Evolutionary conservation across 495 filamentous ascomycete species (phyloP).

Genomic region (Podospora pseudopauciseta): DNA sequence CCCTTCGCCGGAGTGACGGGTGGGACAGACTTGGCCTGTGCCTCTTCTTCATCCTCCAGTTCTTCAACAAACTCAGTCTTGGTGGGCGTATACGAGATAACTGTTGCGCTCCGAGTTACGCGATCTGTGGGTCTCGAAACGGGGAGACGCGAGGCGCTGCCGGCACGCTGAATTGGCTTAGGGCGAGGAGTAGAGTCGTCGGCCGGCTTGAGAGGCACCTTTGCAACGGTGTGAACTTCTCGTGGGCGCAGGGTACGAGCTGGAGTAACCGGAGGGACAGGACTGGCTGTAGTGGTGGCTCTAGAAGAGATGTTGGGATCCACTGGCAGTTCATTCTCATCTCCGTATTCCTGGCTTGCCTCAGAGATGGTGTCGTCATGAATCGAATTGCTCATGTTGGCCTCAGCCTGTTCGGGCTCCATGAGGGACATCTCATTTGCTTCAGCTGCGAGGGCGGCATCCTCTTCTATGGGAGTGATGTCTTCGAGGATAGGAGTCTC

Average conservation of each 20-base stretch:
- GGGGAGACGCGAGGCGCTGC: conserved; percentile 53
- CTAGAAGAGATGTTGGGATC: conserved; percentile 43
- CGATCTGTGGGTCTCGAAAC: conserved; percentile 30
- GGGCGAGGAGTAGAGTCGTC: conserved; percentile 57
- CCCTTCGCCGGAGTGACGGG: conserved; percentile 37
- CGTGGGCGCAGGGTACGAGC: conserved; percentile 26
- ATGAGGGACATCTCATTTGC: conserved; percentile 53
- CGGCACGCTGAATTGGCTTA: conserved; percentile 46
- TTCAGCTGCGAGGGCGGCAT: conserved; percentile 46
- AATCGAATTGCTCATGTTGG: conserved; percentile 23
- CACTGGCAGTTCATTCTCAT: conserved; percentile 57
- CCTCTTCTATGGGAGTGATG: conserved; percentile 41
- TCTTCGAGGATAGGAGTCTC: conserved; percentile 37
- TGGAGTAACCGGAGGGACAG: conserved; percentile 35
- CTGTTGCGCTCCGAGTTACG: conserved; percentile 39
- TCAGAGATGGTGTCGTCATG: conserved; percentile 51
- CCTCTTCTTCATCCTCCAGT: conserved; percentile 20
- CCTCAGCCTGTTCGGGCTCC: conserved; percentile 36
- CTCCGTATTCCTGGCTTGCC: conserved; percentile 59
- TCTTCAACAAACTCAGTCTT: conserved; percentile 29
- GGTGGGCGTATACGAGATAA: conserved; percentile 43
- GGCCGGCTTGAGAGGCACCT: conserved; percentile 69
- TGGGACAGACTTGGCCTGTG: conserved; percentile 19
- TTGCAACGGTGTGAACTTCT: conserved; percentile 66
- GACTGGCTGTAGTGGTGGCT: conserved; percentile 9